Evolutionary conservation across 176 grass and related monocot genomes (phyloP), one percentile per base, ranked within the genome.

Genomic region (Oropetium thomaeum): DNA sequence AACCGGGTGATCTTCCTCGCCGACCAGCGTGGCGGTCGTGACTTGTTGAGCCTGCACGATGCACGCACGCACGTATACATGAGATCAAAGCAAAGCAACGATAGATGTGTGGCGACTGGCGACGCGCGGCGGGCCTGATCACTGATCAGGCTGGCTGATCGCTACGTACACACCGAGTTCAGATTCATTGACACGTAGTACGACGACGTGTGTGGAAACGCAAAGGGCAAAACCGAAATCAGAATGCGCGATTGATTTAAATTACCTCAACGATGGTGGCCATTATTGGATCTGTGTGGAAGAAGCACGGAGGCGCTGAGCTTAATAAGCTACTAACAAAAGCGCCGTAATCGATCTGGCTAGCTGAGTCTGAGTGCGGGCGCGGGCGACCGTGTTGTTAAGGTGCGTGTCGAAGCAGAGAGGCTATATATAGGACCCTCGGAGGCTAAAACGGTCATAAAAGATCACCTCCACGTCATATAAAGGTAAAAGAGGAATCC

Each of bases 221-320:
- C 7, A 8, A 52, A 52, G 49, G 7, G 49, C n/a, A n/a, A 23
- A 52, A 52, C 1, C 49, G 49, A 52, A 23, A 22, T 22, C 31
- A 6, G 19, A 47, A 66, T 5, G 34, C 7, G 23, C 0, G 49
- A 10, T 52, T 10, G 35, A 37, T 37, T 37, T n/a, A 37, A 1
- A 32, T 54, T 94, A 89, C 92, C 92, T 91, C 75, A 3, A 22
- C 49, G 70, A 78, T 82, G 40, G 88, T 73, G 79, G 92, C 92
- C 92, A 95, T 95, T 43, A 37, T 1, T 59, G 77, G 70, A 75
- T 4, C n/a, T 48, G 14, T 25, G 27, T 28, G 65, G 26, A 19
- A 14, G n/a, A 5, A 3, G 8, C 52, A 73, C 70, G 10, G 52
- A 74, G 67, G n/a, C 51, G 33, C 28, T 37, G 40, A 34, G 49